Evolutionary conservation across 305 asterid species (phyloP).

Genomic region (Fraxinus angustifolia): DNA sequence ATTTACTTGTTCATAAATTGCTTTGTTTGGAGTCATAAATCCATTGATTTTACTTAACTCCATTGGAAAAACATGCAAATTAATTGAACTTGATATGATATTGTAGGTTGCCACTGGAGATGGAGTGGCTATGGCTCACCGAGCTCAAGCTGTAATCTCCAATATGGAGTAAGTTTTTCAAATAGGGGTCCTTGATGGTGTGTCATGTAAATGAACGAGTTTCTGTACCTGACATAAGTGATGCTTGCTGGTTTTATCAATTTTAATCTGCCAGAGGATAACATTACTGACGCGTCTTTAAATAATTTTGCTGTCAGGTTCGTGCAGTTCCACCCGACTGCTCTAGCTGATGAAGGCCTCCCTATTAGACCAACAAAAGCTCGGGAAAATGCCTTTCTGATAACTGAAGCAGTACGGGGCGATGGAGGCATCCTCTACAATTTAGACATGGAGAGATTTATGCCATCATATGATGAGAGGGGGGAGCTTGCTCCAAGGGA

Average conservation of each 20-base stretch:
- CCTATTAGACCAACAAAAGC: constrained; percentile 61
- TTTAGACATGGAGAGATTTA: constrained; percentile 73
- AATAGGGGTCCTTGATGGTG: neutral
- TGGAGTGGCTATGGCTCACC: constrained; percentile 98
- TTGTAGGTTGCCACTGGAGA: constrained; percentile 95
- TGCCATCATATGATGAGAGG: constrained; percentile 80
- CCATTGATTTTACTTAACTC: neutral
- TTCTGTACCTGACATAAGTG: neutral
- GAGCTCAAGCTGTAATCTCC: constrained; percentile 95
- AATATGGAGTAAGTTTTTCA: constrained; percentile 88
- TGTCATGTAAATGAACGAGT: neutral
- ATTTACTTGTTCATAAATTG: neutral
- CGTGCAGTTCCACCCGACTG: constrained; percentile 99
- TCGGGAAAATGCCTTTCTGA: constrained; percentile 84
- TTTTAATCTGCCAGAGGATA: neutral
- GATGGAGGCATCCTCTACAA: constrained; percentile 93
- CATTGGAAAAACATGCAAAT: neutral
- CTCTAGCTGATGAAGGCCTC: constrained; percentile 94
- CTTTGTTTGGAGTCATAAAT: constrained; percentile 2
- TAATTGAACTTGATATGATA: constrained; percentile 18
- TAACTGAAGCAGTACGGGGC: constrained; percentile 95
- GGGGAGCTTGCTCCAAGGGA: constrained; percentile 98
- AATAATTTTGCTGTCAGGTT: constrained; percentile 47
- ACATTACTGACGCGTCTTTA: constrained; percentile 3
- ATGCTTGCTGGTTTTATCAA: constrained; percentile 10